Percentiles rank a stretch among this genome's conserved stretches.
Conservation (phyloP, 495 filamentous ascomycete species). For the Articulospora tetracladia region DNA sequence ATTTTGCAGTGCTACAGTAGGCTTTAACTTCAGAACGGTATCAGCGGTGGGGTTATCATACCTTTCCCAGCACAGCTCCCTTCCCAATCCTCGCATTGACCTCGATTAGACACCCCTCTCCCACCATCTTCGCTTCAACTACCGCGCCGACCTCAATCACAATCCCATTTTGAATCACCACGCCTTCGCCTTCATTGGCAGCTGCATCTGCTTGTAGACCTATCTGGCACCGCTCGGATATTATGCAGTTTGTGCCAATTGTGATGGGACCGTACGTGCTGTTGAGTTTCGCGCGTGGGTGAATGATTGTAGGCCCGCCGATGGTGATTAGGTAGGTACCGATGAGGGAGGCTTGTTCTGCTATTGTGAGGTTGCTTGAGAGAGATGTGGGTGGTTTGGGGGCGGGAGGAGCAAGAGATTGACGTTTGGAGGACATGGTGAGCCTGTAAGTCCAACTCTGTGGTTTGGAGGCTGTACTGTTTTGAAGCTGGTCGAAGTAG, state of each 20-base stretch:
- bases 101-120: slow-evolving; percentile 60
- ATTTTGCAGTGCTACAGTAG: slow-evolving; percentile 44
- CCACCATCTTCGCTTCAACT: slow-evolving; percentile 58
- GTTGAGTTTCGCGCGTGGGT: slow-evolving; percentile 72
- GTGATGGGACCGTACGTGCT: slow-evolving; percentile 64
- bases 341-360: slow-evolving; percentile 68
- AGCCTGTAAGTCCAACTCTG: too few relatives aligned
- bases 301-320: slow-evolving; percentile 69
- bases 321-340: slow-evolving; percentile 71
- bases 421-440: slow-evolving; percentile 42
- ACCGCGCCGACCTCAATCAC: slow-evolving; percentile 58
- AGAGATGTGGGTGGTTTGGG: slow-evolving; percentile 67
- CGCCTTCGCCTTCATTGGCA: slow-evolving; percentile 21
- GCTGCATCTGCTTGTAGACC: slow-evolving; percentile 35
- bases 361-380: slow-evolving; percentile 65
- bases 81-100: slow-evolving; percentile 56
- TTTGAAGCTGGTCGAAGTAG: neutral
- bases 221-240: slow-evolving; percentile 68
- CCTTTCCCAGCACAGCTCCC: slow-evolving; percentile 61
- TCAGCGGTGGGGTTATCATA: slow-evolving; percentile 28
- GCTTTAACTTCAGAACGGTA: slow-evolving; percentile 2
- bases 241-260: slow-evolving; percentile 69
- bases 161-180: slow-evolving; percentile 53
- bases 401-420: slow-evolving; percentile 43
- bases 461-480: neutral